Evolutionary conservation across 164 flowering plant genomes (phyloP).

Genomic region (Akebia trifoliata): DNA sequence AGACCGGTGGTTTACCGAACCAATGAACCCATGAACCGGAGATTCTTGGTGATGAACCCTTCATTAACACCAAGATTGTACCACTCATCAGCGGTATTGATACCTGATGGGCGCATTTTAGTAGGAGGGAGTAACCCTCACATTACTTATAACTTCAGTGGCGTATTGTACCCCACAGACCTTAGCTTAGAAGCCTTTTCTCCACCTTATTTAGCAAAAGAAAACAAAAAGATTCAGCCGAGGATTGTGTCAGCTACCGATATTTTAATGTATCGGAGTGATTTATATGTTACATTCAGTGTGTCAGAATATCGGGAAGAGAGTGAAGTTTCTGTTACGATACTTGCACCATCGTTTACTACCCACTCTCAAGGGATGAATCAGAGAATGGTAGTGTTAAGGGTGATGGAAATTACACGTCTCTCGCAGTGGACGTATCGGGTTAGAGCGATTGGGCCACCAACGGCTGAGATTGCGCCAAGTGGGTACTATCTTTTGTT

Average conservation of each 20-base stretch:
- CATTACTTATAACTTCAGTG: conserved; percentile 47
- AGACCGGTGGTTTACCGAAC: conserved; percentile 56
- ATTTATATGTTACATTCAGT: conserved; percentile 29
- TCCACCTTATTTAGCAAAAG: conserved; percentile 50
- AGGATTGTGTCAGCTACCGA: conserved; percentile 29
- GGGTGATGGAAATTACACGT: conserved; percentile 15
- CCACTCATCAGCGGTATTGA: conserved; percentile 64
- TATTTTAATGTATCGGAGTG: conserved; percentile 30
- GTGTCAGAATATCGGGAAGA: conserved; percentile 17
- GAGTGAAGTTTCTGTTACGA: conserved; percentile 29
- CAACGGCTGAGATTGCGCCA: conserved; percentile 47
- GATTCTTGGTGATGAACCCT: conserved; percentile 46
- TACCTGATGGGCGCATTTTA: conserved; percentile 69
- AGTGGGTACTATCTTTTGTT: conserved; percentile 79
- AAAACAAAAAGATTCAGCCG: conserved; percentile 29
- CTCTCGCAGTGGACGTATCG: conserved; percentile 26
- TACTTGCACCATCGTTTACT: conserved; percentile 66
- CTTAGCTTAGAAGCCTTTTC: conserved; percentile 63
- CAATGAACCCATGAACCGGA: conserved; percentile 15
- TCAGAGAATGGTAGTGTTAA: conserved; percentile 60
- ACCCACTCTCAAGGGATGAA: conserved; percentile 75
- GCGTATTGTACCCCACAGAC: conserved; percentile 55
- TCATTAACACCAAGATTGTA: conserved; percentile 57
- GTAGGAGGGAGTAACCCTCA: conserved; percentile 95
- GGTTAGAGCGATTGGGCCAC: conserved; percentile 45